Conservation (phyloP, 2,329 filamentous ascomycete species). For the Acrocalymma vagum region DNA sequence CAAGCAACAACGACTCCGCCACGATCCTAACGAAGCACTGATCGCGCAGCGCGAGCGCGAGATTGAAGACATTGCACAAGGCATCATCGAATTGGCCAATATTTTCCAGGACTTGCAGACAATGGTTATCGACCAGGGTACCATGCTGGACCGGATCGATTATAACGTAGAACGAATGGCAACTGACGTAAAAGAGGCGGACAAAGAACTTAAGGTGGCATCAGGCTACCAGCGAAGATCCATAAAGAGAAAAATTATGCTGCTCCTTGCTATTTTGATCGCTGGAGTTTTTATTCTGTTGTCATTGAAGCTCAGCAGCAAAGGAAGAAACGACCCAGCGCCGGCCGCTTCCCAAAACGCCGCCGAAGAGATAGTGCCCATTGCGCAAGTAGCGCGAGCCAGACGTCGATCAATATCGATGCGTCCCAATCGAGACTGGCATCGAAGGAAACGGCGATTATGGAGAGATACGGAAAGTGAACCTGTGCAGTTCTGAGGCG, state of each 20-base stretch:
- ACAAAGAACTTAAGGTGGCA: slow-evolving; percentile 88
- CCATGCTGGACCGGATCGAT: slow-evolving; percentile 61
- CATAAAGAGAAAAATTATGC: slow-evolving; percentile 90
- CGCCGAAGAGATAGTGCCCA: slow-evolving; percentile 30
- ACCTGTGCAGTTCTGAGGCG: slow-evolving; percentile 12
- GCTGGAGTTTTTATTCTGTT: slow-evolving; percentile 84
- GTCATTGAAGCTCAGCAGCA: slow-evolving; percentile 78
- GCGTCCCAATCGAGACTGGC: slow-evolving; percentile 38
- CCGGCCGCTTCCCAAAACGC: slow-evolving; percentile 20
- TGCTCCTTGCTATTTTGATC: slow-evolving; percentile 85
- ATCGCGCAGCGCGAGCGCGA: slow-evolving; percentile 94
- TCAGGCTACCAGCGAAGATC: slow-evolving; percentile 88
- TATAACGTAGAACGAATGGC: slow-evolving; percentile 98
- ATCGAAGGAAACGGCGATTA: slow-evolving; percentile 44
- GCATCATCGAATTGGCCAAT: slow-evolving; percentile 95
- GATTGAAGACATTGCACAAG: slow-evolving; percentile 97
- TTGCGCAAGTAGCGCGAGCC: slow-evolving; percentile 12
- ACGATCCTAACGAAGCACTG: slow-evolving; percentile 75
- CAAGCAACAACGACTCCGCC: slow-evolving; percentile 66
- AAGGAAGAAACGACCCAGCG: slow-evolving; percentile 33
- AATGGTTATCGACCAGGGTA: slow-evolving; percentile 74
- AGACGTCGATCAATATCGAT: slow-evolving; percentile 24
- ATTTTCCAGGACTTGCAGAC: slow-evolving; percentile 95
- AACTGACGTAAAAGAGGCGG: slow-evolving; percentile 90
- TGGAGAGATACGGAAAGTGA: slow-evolving; percentile 30